A percentile compares a stretch with the other conserved stretches of the same genome.
Evolutionary conservation across 202 grass and related monocot species (phyloP).

Genomic region (Zoysia matrella): DNA sequence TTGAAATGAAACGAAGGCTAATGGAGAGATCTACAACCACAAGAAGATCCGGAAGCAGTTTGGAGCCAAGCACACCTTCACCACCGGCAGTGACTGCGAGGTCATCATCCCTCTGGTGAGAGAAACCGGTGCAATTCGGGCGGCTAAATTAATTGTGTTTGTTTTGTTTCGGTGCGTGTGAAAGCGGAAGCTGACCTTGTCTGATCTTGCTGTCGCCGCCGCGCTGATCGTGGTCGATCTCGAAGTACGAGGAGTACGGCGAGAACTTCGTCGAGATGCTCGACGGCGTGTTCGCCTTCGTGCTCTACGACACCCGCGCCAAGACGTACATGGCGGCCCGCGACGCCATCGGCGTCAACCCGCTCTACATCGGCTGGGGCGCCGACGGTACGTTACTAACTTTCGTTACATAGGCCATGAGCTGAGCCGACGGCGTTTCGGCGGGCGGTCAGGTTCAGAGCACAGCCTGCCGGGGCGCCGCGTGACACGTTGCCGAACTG

Average conservation of each 20-base stretch:
- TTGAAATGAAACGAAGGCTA: constrained; percentile 49
- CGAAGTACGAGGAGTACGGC: constrained; percentile 87
- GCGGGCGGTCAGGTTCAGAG: neutral
- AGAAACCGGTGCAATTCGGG: too few relatives aligned
- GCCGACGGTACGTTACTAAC: constrained; percentile 58
- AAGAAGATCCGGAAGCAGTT: constrained; percentile 77
- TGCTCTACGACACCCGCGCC: constrained; percentile 79
- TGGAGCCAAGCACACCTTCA: constrained; percentile 64
- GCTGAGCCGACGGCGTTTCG: neutral
- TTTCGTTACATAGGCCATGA: neutral
- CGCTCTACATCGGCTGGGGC: constrained; percentile 96
- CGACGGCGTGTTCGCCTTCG: constrained; percentile 97
- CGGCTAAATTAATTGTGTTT: too few relatives aligned
- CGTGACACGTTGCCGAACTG: neutral
- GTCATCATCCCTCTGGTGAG: constrained; percentile 93
- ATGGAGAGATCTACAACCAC: constrained; percentile 99
- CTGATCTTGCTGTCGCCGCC: too few relatives aligned
- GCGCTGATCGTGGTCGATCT: neutral
- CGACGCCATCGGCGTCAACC: constrained; percentile 91
- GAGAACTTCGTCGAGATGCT: constrained; percentile 91
- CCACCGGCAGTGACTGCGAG: constrained; percentile 94
- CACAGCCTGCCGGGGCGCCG: too few relatives aligned
- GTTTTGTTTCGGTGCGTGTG: too few relatives aligned
- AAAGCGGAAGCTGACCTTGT: constrained; percentile 15
- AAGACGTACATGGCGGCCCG: constrained; percentile 80